Conservation (phyloP, 2,329 filamentous ascomycete species). For the Didymella keratinophila region DNA sequence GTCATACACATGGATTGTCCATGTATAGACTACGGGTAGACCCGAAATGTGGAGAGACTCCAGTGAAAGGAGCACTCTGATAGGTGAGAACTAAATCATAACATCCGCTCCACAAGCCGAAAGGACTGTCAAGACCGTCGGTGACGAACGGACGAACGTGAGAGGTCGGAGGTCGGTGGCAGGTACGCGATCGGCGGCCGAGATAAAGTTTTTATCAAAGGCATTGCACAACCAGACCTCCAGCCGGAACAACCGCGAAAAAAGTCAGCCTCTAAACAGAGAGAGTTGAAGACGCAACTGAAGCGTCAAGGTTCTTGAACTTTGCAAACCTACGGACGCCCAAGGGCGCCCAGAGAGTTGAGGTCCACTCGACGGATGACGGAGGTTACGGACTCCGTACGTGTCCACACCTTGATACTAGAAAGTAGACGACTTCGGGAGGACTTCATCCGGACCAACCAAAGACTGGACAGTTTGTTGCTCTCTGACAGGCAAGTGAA, state of each 20-base stretch:
- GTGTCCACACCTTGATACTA: background rate
- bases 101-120: background rate
- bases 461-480: background rate
- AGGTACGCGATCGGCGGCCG: background rate
- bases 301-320: no score
- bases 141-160: background rate
- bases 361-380: background rate
- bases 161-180: background rate
- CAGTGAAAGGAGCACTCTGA: background rate
- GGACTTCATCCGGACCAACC: background rate
- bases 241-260: background rate
- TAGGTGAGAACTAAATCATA: background rate
- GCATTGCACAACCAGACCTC: background rate
- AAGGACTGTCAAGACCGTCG: background rate
- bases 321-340: background rate
- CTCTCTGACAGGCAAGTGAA: background rate
- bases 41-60: background rate
- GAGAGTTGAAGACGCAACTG: no score
- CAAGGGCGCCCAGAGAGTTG: background rate
- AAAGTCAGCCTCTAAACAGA: no score
- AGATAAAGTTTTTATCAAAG: background rate
- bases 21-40: background rate
- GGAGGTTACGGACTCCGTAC: background rate
- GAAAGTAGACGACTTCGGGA: background rate
- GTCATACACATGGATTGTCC: background rate